Evolutionary conservation across 345 rosid species (phyloP).

Genomic region (Bretschneidera sinensis): DNA sequence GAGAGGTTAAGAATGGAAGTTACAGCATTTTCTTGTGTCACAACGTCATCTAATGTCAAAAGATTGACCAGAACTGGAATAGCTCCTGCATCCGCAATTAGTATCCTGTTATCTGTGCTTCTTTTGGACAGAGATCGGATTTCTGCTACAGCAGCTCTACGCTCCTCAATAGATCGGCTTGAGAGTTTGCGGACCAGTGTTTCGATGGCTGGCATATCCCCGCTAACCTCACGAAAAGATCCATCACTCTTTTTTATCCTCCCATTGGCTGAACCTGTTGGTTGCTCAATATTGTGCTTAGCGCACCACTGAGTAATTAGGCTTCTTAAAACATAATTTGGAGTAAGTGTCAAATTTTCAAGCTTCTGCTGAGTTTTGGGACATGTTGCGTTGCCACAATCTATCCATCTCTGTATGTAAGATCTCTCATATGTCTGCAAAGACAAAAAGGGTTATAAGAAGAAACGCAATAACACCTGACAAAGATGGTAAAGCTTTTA

Average conservation of each 20-base stretch:
- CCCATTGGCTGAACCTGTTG: conserved; percentile 50
- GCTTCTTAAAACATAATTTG: conserved; percentile 83
- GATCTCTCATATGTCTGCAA: conserved; percentile 97
- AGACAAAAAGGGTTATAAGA: conserved; percentile 16
- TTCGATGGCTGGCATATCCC: conserved; percentile 62
- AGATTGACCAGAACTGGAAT: conserved; percentile 69
- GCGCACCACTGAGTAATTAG: conserved; percentile 82
- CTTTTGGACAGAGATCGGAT: conserved; percentile 72
- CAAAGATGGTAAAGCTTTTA: too few species aligned
- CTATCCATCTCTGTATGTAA: conserved; percentile 95
- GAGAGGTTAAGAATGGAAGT: conserved; percentile 92
- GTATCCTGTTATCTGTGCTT: conserved; percentile 81
- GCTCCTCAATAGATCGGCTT: conserved; percentile 43
- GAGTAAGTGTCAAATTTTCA: conserved; percentile 67
- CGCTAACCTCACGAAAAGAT: conserved; percentile 57
- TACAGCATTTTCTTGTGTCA: conserved; percentile 74
- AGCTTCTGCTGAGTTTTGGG: conserved; percentile 98
- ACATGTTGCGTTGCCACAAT: conserved; percentile 77
- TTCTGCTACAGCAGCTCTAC: conserved; percentile 65
- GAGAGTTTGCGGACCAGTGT: conserved; percentile 68
- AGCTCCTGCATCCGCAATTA: conserved; percentile 84
- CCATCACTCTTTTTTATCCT: conserved; percentile 56
- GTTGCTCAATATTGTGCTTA: conserved; percentile 70
- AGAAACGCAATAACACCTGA: too few species aligned
- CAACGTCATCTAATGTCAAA: conserved; percentile 48